These are phyloP conservation scores for Apiotrichum mycotoxinovorans DNA, from an alignment of 1,284 basidiomycete genomes.

Conservation along the genomic window DNA sequence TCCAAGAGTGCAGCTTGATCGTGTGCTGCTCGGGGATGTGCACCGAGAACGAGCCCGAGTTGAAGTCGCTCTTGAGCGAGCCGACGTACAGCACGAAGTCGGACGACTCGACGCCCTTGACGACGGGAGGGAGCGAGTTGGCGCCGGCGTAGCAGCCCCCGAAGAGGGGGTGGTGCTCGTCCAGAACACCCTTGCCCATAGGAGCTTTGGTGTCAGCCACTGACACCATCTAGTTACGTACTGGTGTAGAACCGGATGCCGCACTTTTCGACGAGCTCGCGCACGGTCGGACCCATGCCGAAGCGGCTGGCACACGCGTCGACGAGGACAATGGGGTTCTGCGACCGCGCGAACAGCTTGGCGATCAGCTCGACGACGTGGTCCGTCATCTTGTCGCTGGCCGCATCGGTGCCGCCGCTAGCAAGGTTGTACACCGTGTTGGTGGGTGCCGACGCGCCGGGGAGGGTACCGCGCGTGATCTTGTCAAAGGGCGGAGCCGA, in stretches of 20 bases:
- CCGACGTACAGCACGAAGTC: slow-evolving; percentile 84
- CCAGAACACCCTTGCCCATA: slow-evolving; percentile 78
- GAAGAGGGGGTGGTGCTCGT: slow-evolving; percentile 76
- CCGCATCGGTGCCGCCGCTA: slow-evolving; percentile 42
- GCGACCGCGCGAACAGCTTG: slow-evolving; percentile 61
- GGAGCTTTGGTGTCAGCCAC: slow-evolving; percentile 3
- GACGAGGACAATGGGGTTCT: slow-evolving; percentile 73
- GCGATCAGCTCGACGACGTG: slow-evolving; percentile 72
- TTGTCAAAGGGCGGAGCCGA: slow-evolving; percentile 12
- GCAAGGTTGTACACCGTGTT: slow-evolving; percentile 6
- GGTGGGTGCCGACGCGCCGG: slow-evolving; percentile 5
- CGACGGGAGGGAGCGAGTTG: slow-evolving; percentile 67
- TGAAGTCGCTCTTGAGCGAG: slow-evolving; percentile 79
- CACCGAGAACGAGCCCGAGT: slow-evolving; percentile 57
- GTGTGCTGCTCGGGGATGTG: slow-evolving; percentile 57
- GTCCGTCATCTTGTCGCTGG: slow-evolving; percentile 59
- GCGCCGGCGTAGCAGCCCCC: slow-evolving; percentile 84
- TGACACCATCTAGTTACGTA: slow-evolving; percentile 12
- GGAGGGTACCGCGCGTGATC: not conserved
- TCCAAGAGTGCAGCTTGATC: slow-evolving; percentile 75
- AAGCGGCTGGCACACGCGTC: slow-evolving; percentile 86
- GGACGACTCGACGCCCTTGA: slow-evolving; percentile 71
- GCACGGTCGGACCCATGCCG: slow-evolving; percentile 64
- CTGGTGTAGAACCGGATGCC: slow-evolving; percentile 67
- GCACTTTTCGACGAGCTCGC: slow-evolving; percentile 66